Percentiles rank a stretch among this genome's conserved stretches.
These are phyloP conservation scores for Paramecium pentaurelia DNA, from an alignment of 73 alveolate genomes.

Conservation along the genomic window DNA sequence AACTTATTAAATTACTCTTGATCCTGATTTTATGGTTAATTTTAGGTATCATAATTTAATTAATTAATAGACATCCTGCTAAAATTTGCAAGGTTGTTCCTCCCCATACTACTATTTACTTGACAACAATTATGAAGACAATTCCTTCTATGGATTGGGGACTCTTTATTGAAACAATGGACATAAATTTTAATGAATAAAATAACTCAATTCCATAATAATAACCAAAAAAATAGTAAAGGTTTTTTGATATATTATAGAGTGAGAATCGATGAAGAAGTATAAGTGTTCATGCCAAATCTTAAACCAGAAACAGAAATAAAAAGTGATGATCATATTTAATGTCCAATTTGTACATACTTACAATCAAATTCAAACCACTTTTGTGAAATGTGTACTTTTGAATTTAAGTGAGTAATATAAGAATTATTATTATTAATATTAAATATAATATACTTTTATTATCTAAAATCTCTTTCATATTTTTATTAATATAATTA, in stretches of 20 bases:
- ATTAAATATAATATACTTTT: neutral
- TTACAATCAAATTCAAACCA: constrained; percentile 5
- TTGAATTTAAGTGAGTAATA: neutral
- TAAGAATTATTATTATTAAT: neutral
- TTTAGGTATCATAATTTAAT: neutral
- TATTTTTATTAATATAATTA: neutral
- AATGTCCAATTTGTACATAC: constrained; percentile 22
- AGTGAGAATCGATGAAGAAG: constrained; percentile 47
- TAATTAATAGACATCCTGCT: neutral
- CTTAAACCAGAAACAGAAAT: neutral
- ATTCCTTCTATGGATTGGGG: constrained; percentile 44
- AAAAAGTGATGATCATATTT: neutral
- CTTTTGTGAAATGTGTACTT: constrained; percentile 31
- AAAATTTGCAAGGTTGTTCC: neutral
- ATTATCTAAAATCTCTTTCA: neutral
- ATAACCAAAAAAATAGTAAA: neutral
- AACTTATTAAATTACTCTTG: neutral
- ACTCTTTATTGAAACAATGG: neutral
- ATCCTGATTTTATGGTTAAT: neutral
- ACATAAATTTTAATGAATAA: neutral
- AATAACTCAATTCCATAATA: neutral
- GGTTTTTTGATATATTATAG: neutral
- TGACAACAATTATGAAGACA: neutral
- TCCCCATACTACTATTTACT: neutral
- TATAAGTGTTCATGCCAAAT: constrained; percentile 6